Evolutionary conservation across 1,284 basidiomycete species (phyloP).

Genomic region (Apiotrichum mycotoxinovorans): DNA sequence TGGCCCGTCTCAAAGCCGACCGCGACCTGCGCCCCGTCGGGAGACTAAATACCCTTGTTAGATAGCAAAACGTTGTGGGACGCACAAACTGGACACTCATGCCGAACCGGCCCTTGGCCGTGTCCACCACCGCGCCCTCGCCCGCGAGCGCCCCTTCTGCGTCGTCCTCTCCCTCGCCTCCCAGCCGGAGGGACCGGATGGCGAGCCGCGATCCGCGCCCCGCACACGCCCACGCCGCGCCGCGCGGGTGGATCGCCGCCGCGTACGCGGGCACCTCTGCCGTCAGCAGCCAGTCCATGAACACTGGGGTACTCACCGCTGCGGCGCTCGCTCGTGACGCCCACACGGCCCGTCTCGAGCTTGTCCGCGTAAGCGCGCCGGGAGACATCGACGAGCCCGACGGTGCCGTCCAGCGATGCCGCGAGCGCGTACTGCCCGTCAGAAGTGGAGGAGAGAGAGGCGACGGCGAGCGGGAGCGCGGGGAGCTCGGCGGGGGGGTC

Average conservation of each 20-base stretch:
- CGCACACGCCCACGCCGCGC: constrained; percentile 70
- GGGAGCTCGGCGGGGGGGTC: constrained; percentile 58
- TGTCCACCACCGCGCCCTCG: constrained; percentile 53
- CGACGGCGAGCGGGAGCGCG: constrained; percentile 69
- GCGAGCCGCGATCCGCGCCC: constrained; percentile 69
- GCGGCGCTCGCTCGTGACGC: constrained; percentile 52
- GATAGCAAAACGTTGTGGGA: constrained; percentile 21
- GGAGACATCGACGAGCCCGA: constrained; percentile 66
- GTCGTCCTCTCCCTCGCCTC: constrained; percentile 52
- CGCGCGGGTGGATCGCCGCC: constrained; percentile 69
- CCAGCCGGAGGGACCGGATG: constrained; percentile 50
- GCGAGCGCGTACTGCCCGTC: constrained; percentile 64
- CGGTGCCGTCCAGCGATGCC: constrained; percentile 76
- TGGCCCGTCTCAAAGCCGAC: constrained; percentile 75
- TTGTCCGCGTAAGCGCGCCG: not conserved
- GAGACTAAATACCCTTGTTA: constrained; percentile 58
- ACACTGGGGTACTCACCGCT: constrained; percentile 56
- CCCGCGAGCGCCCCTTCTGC: constrained; percentile 55
- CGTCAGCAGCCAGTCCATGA: not conserved
- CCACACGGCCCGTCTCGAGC: constrained; percentile 64
- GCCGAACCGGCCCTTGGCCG: constrained; percentile 73
- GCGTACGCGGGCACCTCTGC: constrained; percentile 62
- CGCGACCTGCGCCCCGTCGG: constrained; percentile 72
- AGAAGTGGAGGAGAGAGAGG: constrained; percentile 64
- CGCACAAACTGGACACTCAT: constrained; percentile 73